Evolutionary conservation across 306 rosid species (phyloP), one percentile per base, ranked within the genome.

Genomic region (Medicago lupulina): DNA sequence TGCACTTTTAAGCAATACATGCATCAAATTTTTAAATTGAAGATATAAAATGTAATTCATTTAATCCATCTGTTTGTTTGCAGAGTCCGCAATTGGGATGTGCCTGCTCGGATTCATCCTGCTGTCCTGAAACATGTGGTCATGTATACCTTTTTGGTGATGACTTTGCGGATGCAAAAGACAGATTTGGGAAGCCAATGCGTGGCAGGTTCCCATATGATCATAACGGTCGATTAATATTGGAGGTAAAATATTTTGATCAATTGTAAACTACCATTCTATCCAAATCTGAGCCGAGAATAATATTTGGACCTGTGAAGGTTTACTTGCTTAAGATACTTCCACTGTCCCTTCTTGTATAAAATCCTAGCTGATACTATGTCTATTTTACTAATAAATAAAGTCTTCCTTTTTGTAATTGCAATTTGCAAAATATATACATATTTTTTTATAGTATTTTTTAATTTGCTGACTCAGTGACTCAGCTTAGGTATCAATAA

Each of bases 161-260:
- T 76, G 99, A 96, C 86, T 96, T 87, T 63, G 97, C 88, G 76
- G 98, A 96, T 80, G 97, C 99, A 71, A 92, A 82, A 73, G 99
- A 96, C 83, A 86, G 90, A 79, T 77, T 83, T 25, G 98, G 97
- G 79, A 90, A 90, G 79, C 84, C 97, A 83, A 90, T 96, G 93
- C 79, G 76, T 31, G 96, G 96, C 47, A 89, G 99, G 87, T 96
- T 90, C 80, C 98, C 99, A 40, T 96, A 92, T 79, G 96, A 96
- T 80, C 93, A 83, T 73, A 89, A 85, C 34, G 93, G 98, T 49
- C 90, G 98, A 49, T 84, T 96, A 58, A 87, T 96, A 72, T 81
- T 96, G 83, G 99, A 96, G 97, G 99, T 96, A 83, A 80, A 71
- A 71, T 77, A 18, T 53, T 81, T 79, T 79, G 67, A 16, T 83